phyloP scores from a whole-genome alignment of 2,329 filamentous ascomycete species.

The Aspergillus awamori region DNA sequence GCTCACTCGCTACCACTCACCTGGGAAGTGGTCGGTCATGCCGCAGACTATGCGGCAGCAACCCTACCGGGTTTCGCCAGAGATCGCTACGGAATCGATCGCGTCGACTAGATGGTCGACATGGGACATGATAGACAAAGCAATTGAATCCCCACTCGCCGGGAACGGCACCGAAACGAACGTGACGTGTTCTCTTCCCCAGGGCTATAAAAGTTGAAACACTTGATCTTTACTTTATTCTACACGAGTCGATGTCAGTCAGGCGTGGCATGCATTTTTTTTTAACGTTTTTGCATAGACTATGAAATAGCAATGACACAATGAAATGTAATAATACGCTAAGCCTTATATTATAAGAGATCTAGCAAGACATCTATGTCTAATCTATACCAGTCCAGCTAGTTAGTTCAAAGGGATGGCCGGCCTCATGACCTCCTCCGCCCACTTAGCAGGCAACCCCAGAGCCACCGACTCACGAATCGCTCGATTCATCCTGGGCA shows the following conservation, averaged over 20 bases:
- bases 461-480: constrained; percentile 42
- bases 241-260: not conserved
- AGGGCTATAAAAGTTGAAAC: not conserved
- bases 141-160: not conserved
- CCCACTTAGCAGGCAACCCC: constrained; percentile 40
- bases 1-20: not conserved
- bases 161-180: not conserved
- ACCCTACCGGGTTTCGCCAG: constrained; percentile 1
- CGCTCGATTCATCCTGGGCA: constrained; percentile 47
- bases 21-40: not conserved
- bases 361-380: not conserved
- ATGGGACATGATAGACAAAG: not conserved
- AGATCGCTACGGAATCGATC: constrained; percentile 5
- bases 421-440: constrained; percentile 43
- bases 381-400: not conserved
- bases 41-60: not conserved
- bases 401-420: constrained; percentile 36
- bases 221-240: not conserved
- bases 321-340: not conserved
- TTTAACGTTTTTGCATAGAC: not conserved
- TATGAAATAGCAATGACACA: not conserved
- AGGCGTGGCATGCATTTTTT: not conserved
- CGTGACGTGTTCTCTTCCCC: not conserved
- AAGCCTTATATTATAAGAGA: not conserved
- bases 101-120: constrained; percentile 13